These are phyloP conservation scores for Globisporangium alternatum DNA, from an alignment of 352 stramenopile genomes.

Conservation along the genomic window DNA sequence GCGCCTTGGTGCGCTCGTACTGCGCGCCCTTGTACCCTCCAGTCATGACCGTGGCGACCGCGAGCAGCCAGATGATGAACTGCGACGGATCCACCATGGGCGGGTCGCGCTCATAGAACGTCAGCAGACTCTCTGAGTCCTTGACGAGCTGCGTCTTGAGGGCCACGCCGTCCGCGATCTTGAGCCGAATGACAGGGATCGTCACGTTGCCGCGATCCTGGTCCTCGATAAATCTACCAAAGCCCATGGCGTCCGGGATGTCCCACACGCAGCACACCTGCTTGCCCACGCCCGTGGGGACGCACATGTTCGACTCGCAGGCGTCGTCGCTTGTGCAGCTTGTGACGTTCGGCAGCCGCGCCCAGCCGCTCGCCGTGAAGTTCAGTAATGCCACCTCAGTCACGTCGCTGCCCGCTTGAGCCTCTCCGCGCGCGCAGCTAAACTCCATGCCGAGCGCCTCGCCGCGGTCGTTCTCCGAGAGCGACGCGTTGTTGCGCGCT, in stretches of 20 bases:
- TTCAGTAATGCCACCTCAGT: constrained; percentile 26
- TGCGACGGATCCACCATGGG: constrained; percentile 60
- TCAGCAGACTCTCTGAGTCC: constrained; percentile 24
- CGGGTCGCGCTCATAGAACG: constrained; percentile 63
- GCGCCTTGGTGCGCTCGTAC: constrained; percentile 63
- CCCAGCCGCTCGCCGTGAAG: constrained; percentile 28
- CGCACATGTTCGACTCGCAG: constrained; percentile 61
- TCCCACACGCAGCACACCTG: constrained; percentile 83
- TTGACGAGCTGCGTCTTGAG: constrained; percentile 43
- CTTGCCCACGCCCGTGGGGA: constrained; percentile 46
- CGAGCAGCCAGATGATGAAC: constrained; percentile 73
- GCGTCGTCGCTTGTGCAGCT: constrained; percentile 35
- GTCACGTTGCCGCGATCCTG: constrained; percentile 39
- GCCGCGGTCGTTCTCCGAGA: constrained; percentile 8
- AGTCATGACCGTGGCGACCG: constrained; percentile 67
- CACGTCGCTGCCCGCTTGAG: constrained; percentile 23
- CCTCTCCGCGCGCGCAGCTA: constrained; percentile 49
- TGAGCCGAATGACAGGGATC: constrained; percentile 70
- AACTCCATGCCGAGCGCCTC: constrained; percentile 51
- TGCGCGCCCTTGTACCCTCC: constrained; percentile 69
- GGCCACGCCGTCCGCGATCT: constrained; percentile 50
- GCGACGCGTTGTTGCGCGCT: constrained; percentile 22
- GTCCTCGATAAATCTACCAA: constrained; percentile 33
- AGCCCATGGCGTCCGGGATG: constrained; percentile 71
- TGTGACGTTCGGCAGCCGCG: constrained; percentile 33